Evolutionary conservation across 257 asterid genomes (phyloP).

Genomic region (Solanum arcanum): DNA sequence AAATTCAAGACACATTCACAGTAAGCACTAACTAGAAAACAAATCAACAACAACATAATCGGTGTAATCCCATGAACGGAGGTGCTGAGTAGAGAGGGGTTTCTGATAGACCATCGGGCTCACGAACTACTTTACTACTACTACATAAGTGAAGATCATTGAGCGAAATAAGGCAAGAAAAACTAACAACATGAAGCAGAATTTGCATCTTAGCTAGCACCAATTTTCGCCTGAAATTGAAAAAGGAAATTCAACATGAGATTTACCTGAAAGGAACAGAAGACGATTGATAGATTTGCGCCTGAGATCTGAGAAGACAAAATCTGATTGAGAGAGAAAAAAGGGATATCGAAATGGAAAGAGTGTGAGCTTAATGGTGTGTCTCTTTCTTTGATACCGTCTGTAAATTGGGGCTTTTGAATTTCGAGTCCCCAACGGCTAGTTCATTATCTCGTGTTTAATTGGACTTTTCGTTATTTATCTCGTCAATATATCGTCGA

Average conservation of each 20-base stretch:
- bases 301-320: not conserved
- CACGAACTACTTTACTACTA: not conserved
- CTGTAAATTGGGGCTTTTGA: constrained; percentile 17
- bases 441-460: constrained; percentile 11
- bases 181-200: not conserved
- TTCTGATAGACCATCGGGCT: not conserved
- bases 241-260: not conserved
- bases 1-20: not conserved
- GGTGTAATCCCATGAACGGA: not conserved
- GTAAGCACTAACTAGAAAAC: not conserved
- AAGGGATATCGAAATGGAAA: constrained; percentile 1
- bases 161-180: not conserved
- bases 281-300: not conserved
- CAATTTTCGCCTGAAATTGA: not conserved
- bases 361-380: not conserved
- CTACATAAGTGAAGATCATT: not conserved
- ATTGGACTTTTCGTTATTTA: not conserved
- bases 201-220: not conserved
- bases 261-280: constrained; percentile 2
- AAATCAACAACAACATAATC: not conserved
- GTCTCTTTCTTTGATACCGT: not conserved
- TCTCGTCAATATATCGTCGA: constrained; percentile 17
- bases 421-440: constrained; percentile 45
- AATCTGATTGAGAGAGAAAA: constrained; percentile 8
- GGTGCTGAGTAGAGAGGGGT: not conserved